Evolutionary conservation across 163 green algal species (phyloP).

Genomic region (Prototheca cutis): DNA sequence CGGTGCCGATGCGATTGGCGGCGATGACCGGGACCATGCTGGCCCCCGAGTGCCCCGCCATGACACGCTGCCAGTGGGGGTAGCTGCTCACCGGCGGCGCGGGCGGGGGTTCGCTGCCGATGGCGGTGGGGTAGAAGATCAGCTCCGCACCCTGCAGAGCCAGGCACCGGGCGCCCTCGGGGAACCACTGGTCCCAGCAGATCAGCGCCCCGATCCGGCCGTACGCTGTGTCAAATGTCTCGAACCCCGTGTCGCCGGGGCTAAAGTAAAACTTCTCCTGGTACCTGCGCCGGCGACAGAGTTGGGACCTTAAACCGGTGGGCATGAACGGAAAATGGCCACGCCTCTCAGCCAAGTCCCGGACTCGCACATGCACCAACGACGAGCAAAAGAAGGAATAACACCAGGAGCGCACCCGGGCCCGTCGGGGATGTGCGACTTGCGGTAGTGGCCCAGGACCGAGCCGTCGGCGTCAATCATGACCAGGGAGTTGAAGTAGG

Average conservation of each 20-base stretch:
- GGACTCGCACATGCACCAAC: too few relatives aligned
- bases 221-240: conserved; percentile 48
- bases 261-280: conserved; percentile 87
- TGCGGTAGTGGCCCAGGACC: conserved; percentile 64
- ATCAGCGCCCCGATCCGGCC: conserved; percentile 54
- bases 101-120: conserved; percentile 66
- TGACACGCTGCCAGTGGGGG: conserved; percentile 61
- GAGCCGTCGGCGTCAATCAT: conserved; percentile 67
- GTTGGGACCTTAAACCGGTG: too few relatives aligned
- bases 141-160: conserved; percentile 65
- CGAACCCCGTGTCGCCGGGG: conserved; percentile 76
- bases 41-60: conserved; percentile 66
- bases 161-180: conserved; percentile 54
- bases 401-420: conserved; percentile 52
- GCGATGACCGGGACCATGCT: conserved; percentile 72
- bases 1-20: conserved; percentile 65
- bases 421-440: conserved; percentile 78
- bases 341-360: too few relatives aligned
- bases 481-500: conserved; percentile 66
- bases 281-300: too few relatives aligned
- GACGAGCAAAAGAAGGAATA: too few relatives aligned
- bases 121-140: conserved; percentile 80
- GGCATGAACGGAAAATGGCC: too few relatives aligned
- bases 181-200: conserved; percentile 84
- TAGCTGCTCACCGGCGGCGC: conserved; percentile 46